Evolutionary conservation across 106 monocot genomes (phyloP), one percentile per base, ranked within the genome.

Genomic region (Apostasia ramifera): DNA sequence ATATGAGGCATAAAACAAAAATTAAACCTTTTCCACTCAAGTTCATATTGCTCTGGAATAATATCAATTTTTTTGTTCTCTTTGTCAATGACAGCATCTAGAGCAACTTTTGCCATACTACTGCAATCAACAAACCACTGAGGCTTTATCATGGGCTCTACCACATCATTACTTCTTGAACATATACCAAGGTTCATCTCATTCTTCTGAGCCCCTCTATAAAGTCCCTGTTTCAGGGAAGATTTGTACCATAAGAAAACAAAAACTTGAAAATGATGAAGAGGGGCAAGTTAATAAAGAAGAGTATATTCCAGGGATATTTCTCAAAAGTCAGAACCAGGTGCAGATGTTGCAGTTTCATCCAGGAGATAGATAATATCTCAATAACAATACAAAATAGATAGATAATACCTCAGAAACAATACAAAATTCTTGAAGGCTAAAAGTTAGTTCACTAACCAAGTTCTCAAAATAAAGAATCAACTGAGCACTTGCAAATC

Each of bases 111-210:
- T 58, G 93, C 98, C 98, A 98, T 87, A 68, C 74, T 81, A 56
- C 75, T 74, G 64, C 98, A 93, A 67, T 79, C 72, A 55, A 98
- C 93, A 88, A 84, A 98, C 98, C 98, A 98, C 57, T 98, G 98
- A 69, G 93, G 90, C 71, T 90, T 98, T 66, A 98, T 65, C 87
- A 92, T 90, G 58, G 98, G 98, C 63, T 98, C 98, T 9, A 98
- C 93, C 48, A 98, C 83, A 79, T 98, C 92, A 71, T 85, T 83
- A 61, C 81, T 85, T 85, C 98, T 87, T 57, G 98, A 98, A 77
- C 98, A 98, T 63, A 90, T 73, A 48, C 92, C 90, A 63, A 98
- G 87, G 54, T 76, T 87, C 93, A 93, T 98, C 43, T 88, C 89
- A 77, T 93, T 98, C 70, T 93, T 93, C 71, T 90, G 73, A 67